These are phyloP conservation scores for Globisporangium middletonii DNA, from an alignment of 352 stramenopile genomes.

Conservation along the genomic window DNA sequence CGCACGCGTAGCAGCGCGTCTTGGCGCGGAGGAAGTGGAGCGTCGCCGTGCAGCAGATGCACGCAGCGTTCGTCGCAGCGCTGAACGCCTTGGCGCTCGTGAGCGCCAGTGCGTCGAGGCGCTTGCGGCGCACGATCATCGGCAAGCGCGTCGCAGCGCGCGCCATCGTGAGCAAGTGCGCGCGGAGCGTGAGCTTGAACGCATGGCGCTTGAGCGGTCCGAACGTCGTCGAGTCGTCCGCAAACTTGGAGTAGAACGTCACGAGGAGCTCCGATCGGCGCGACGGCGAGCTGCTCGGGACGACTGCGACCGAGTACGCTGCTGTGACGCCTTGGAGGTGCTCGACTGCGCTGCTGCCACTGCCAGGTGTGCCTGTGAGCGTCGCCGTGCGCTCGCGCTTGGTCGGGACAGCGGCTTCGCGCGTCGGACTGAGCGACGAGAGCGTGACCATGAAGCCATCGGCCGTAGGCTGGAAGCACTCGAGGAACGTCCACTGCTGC, in stretches of 20 bases:
- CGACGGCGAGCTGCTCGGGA: not conserved
- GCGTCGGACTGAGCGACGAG: slow-evolving; percentile 25
- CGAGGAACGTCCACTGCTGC: slow-evolving; percentile 48
- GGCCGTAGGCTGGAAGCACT: slow-evolving; percentile 14
- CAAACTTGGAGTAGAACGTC: slow-evolving; percentile 17
- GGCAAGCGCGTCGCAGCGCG: slow-evolving; percentile 24
- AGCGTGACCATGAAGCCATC: slow-evolving; percentile 32
- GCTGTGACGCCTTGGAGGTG: slow-evolving; percentile 23
- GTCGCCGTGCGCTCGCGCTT: not conserved
- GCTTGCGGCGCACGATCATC: slow-evolving; percentile 31
- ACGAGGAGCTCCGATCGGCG: slow-evolving; percentile 7
- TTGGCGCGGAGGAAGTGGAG: slow-evolving; percentile 27
- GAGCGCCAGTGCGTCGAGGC: slow-evolving; percentile 36
- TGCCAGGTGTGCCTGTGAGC: not conserved
- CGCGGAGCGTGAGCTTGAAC: slow-evolving; percentile 16
- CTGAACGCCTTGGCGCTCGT: slow-evolving; percentile 22
- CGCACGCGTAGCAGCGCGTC: slow-evolving; percentile 36
- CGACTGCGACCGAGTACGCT: slow-evolving; percentile 18
- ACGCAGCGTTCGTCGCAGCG: slow-evolving; percentile 20
- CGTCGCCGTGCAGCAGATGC: slow-evolving; percentile 35
- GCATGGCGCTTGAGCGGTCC: slow-evolving; percentile 14
- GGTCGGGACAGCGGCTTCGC: not conserved
- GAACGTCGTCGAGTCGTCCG: slow-evolving; percentile 12
- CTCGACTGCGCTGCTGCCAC: not conserved
- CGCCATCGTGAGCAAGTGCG: slow-evolving; percentile 19